Evolutionary conservation across 2,329 filamentous ascomycete genomes (phyloP).

Genomic region (Colletotrichum kahawae): DNA sequence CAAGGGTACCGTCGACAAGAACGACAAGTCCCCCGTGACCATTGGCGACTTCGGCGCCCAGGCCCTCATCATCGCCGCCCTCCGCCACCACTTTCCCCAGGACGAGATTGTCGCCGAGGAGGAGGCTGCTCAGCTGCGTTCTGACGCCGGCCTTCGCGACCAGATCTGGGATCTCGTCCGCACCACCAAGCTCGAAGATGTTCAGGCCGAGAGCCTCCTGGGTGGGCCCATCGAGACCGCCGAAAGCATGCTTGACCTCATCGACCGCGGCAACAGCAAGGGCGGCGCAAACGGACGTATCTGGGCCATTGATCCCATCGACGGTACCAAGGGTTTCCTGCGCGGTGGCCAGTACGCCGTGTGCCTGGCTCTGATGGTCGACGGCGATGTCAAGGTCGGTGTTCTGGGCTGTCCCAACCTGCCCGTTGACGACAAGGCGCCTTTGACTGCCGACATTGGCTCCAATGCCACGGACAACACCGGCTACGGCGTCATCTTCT

Average conservation of each 20-base stretch:
- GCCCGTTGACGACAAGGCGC: slow-evolving; percentile 79
- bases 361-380: slow-evolving; percentile 88
- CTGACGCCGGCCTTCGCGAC: slow-evolving; percentile 68
- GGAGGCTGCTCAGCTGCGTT: slow-evolving; percentile 80
- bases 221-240: slow-evolving; percentile 71
- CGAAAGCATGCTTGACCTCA: slow-evolving; percentile 70
- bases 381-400: slow-evolving; percentile 92
- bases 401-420: slow-evolving; percentile 96
- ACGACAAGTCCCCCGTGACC: slow-evolving; percentile 95
- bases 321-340: slow-evolving; percentile 97
- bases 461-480: slow-evolving; percentile 74
- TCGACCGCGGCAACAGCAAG: slow-evolving; percentile 71
- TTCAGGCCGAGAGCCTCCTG: slow-evolving; percentile 67
- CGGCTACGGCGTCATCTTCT: slow-evolving; percentile 86
- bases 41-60: slow-evolving; percentile 98
- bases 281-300: slow-evolving; percentile 80
- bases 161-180: slow-evolving; percentile 85
- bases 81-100: slow-evolving; percentile 85
- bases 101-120: slow-evolving; percentile 96
- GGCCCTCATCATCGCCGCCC: slow-evolving; percentile 90
- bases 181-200: slow-evolving; percentile 71
- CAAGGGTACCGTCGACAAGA: slow-evolving; percentile 93
- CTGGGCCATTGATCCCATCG: slow-evolving; percentile 97
- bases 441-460: slow-evolving; percentile 74
- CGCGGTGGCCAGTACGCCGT: slow-evolving; percentile 97